Base-by-base conservation (phyloP, 2,329 filamentous ascomycete species). In the Colletotrichum lindemuthianum region DNA sequence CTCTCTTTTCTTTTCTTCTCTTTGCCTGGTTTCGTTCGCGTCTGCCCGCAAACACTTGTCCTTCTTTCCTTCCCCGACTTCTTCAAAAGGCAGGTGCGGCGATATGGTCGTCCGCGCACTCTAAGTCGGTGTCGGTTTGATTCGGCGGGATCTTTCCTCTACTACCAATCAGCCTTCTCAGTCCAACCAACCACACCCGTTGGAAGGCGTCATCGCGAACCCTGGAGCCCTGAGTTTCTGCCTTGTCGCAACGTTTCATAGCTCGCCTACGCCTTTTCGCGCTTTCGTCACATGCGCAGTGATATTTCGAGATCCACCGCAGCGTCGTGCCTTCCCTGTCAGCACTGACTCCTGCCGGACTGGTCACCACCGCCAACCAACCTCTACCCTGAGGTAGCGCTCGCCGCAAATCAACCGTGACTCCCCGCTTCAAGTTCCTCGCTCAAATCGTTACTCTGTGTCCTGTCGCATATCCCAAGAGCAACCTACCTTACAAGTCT, bases 101-200 rank as follows among this genome's bases (percentile, higher is more conserved):
- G 58, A 34, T 16, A 63, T 61, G 63, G 58, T 32, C 45, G 40
- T 37, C 41, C 16, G 33, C 39, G 15, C 47, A 41, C 48, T 56
- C 41, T 65, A 59, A 65, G 33, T 36, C 39, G 48, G 52, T 41
- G 58, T 63, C 63, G 47, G 48, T 50, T 57, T 41, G 63, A 65
- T 59, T 65, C 58, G 58, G 49, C 55, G 7, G 34, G 51, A 44
- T 54, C 45, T 15, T 63, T 52, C 47, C 15, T 8, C 39, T 16
- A n/a, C 45, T 5, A 45, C 44, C 24, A 24, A 4, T 24, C 24
- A 24, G 39, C 13, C 41, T 58, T 61, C 40, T 47, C 37, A 51
- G 51, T 34, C 24, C 54, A 39, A 49, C 41, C 50, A 48, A 24
- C 50, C 33, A 47, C 12, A 24, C 15, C 16, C 16, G 4, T 52